These are phyloP conservation scores for Claviceps paspali DNA, from an alignment of 2,329 filamentous ascomycete genomes.

Conservation along the genomic window DNA sequence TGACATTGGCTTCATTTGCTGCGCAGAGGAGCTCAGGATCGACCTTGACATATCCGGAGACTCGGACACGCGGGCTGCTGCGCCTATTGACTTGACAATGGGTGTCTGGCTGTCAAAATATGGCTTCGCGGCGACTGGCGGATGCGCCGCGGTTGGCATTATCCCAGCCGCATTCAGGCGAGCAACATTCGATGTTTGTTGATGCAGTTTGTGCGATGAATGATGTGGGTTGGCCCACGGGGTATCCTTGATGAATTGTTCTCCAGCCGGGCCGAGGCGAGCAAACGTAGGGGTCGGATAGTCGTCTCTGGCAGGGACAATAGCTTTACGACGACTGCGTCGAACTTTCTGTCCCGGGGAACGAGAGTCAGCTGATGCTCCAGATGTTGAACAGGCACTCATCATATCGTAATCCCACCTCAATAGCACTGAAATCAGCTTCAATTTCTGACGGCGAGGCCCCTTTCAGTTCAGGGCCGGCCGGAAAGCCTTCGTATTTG, in stretches of 20 bases:
- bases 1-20: conserved; percentile 19
- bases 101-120: conserved; percentile 10
- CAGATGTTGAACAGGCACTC: background rate
- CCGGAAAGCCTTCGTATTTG: conserved; percentile 92
- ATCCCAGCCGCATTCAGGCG: conserved; percentile 2
- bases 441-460: conserved; percentile 62
- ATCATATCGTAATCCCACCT: conserved; percentile 33
- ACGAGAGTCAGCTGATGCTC: conserved; percentile 8
- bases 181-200: conserved; percentile 17
- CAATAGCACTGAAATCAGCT: conserved; percentile 78
- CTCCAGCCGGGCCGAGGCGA: conserved; percentile 52
- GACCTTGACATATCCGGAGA: conserved; percentile 30
- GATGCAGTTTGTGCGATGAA: conserved; percentile 43
- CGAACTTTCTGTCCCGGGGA: conserved; percentile 17
- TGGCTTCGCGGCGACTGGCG: conserved; percentile 11
- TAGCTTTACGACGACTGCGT: conserved; percentile 21
- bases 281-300: conserved; percentile 32
- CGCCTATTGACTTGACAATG: conserved; percentile 14
- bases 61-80: conserved; percentile 18
- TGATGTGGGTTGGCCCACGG: conserved; percentile 88
- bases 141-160: conserved; percentile 1
- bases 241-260: conserved; percentile 78
- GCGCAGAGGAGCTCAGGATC: conserved; percentile 16
- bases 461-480: conserved; percentile 69
- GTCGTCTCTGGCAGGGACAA: conserved; percentile 28